A percentile compares a stretch with the other conserved stretches of the same genome.
Evolutionary conservation across 768 basidiomycete genomes (phyloP).

Genomic region (Rhodotorula diobovata): DNA sequence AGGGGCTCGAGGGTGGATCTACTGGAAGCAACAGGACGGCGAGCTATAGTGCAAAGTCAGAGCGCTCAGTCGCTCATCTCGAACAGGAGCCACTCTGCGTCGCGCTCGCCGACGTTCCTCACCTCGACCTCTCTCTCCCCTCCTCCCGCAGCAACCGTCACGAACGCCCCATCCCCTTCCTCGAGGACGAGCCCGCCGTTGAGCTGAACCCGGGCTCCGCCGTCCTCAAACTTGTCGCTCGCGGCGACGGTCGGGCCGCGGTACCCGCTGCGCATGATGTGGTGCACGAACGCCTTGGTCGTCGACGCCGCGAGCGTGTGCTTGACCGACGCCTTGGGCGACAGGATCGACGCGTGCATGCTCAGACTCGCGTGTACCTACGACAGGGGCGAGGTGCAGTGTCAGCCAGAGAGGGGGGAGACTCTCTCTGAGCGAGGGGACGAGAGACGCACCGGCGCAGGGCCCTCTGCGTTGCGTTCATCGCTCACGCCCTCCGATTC

Average conservation of each 20-base stretch:
- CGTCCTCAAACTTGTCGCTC: constrained; percentile 47
- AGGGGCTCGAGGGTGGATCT: too few species aligned
- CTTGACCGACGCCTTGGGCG: constrained; percentile 55
- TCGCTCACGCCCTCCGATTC: constrained; percentile 57
- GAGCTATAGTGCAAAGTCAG: too few species aligned
- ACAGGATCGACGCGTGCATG: constrained; percentile 71
- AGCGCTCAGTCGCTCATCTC: constrained; percentile 52
- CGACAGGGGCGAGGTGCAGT: background rate
- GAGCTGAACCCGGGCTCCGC: constrained; percentile 61
- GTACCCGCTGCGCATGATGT: constrained; percentile 79
- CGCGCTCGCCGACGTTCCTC: constrained; percentile 60
- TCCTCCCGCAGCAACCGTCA: constrained; percentile 50
- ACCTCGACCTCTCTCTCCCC: constrained; percentile 51
- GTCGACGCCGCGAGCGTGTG: constrained; percentile 51
- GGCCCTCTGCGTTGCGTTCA: constrained; percentile 65
- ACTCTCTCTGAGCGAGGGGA: background rate
- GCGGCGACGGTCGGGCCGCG: constrained; percentile 51
- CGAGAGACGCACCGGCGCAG: constrained; percentile 60
- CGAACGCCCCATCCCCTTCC: constrained; percentile 85
- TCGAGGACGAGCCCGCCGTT: constrained; percentile 56
- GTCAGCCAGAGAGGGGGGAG: constrained; percentile 48
- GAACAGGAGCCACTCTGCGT: constrained; percentile 73
- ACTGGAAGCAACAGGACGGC: too few species aligned
- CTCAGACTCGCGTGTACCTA: constrained; percentile 50
- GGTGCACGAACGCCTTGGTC: constrained; percentile 74